Evolutionary conservation across 179 eudicot species (phyloP), one percentile per base, ranked within the genome.

Genomic region (Beta corolliflora): DNA sequence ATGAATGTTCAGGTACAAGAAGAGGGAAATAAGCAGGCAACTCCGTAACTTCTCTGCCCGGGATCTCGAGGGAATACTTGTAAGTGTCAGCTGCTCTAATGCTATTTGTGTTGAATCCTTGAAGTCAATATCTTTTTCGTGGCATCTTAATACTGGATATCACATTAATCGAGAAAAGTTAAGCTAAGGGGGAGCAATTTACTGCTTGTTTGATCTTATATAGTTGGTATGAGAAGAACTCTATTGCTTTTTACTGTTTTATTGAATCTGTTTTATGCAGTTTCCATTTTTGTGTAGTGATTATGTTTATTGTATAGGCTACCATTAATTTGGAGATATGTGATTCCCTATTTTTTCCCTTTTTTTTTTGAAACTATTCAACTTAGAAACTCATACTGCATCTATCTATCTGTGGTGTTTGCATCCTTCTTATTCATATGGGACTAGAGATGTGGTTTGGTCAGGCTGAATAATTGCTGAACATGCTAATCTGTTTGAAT

Each of bases 11-110:
- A 95, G 99, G 91, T 95, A 95, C 81, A 83, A 87, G 86, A 95
- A 84, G 85, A 88, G 99, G 82, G 97, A 93, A 88, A 89, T 87
- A 78, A 98, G 97, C 75, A 95, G 94, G 89, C 88, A 79, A 79
- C 97, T 92, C 41, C 79, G 87, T 29, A 81, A 84, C 56, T 95
- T 93, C 85, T 88, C 98, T 81, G 67, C 91, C 15, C 55, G 92
- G 86, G 99, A 95, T 91, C 95, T 95, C 60, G 91, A 91, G 85
- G 99, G 98, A 81, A 95, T 95, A 81, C 92, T 95, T 75, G 99
- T 95, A 79, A 85, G 99, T 87, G 29, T 31, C 6, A 5, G n/a
- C 23, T 84, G 55, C 67, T 75, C 61, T 19, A 19, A 2, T 59
- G 45, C 52, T 81, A 65, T 21, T 7, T 67, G 10, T 12, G 5